phyloP scores from a whole-genome alignment of 2,329 filamentous ascomycete genomes.

The Aspergillus versicolor region DNA sequence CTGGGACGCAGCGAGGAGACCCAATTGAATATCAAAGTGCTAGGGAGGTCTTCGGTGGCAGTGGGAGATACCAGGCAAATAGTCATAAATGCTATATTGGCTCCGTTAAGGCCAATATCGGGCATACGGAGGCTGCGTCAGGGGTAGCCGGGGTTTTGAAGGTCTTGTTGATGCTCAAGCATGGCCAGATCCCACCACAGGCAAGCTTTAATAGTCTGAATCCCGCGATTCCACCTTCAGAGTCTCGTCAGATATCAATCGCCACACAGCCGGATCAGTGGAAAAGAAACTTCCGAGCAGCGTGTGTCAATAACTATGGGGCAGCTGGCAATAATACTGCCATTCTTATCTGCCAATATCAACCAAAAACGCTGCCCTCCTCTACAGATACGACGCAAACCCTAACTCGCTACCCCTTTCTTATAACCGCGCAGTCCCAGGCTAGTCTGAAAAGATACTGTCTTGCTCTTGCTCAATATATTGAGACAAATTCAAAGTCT shows the following conservation, averaged over 20 bases:
- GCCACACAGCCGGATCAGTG: neutral
- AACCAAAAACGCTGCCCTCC: neutral
- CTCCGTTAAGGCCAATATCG: conserved; percentile 34
- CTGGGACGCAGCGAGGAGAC: conserved; percentile 31
- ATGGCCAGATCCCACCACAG: conserved; percentile 8
- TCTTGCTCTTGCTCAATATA: neutral
- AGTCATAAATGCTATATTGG: conserved; percentile 18
- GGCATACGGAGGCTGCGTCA: conserved; percentile 34
- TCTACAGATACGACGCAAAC: too few species aligned
- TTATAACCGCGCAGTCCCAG: neutral
- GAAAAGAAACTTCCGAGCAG: neutral
- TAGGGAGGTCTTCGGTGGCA: conserved; percentile 25
- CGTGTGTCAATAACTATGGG: conserved; percentile 11
- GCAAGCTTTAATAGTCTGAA: conserved; percentile 6
- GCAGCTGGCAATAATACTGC: conserved; percentile 10
- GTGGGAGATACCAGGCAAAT: neutral
- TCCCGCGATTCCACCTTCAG: neutral
- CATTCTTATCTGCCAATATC: neutral
- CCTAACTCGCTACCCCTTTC: neutral
- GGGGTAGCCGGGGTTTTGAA: neutral
- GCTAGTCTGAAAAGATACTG: neutral
- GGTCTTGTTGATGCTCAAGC: neutral
- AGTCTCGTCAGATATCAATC: neutral
- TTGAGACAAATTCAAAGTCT: too few species aligned
- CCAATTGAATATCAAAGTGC: conserved; percentile 27